These are phyloP conservation scores for Xylaria sp. DNA, from an alignment of 2,329 filamentous ascomycete genomes.

Conservation along the genomic window DNA sequence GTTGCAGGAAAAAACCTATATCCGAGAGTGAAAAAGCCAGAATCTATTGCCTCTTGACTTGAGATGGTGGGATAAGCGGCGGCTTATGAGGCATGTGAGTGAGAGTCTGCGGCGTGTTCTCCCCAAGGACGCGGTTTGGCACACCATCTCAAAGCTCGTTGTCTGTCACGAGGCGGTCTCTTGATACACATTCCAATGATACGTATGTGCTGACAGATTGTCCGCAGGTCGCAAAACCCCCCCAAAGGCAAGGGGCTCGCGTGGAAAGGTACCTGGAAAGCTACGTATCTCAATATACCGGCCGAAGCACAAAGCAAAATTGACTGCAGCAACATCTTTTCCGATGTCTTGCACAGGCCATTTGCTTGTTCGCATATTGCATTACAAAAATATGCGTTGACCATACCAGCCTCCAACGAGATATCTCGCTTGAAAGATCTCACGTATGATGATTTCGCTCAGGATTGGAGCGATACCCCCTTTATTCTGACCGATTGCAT, in stretches of 20 bases:
- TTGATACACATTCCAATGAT: neutral
- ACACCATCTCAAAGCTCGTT: neutral
- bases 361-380: conserved; percentile 87
- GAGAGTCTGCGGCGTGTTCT: neutral
- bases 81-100: conserved; percentile 5
- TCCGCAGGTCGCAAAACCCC: conserved; percentile 46
- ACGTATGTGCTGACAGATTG: conserved; percentile 23
- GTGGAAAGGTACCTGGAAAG: conserved; percentile 88
- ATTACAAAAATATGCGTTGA: conserved; percentile 71
- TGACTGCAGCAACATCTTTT: conserved; percentile 83
- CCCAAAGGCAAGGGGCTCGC: conserved; percentile 57
- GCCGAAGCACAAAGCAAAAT: conserved; percentile 63
- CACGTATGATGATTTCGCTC: conserved; percentile 76
- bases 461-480: conserved; percentile 79
- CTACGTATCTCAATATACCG: conserved; percentile 74
- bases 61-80: conserved; percentile 13
- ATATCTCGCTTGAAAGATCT: conserved; percentile 77
- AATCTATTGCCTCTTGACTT: neutral
- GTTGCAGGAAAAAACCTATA: neutral
- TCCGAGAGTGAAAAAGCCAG: neutral
- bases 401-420: conserved; percentile 77
- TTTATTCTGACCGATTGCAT: conserved; percentile 89
- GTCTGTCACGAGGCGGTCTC: neutral
- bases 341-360: conserved; percentile 88
- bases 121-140: neutral